Conservation (phyloP, 2,329 filamentous ascomycete genomes). For the Cladosporium austrohemisphaericum region DNA sequence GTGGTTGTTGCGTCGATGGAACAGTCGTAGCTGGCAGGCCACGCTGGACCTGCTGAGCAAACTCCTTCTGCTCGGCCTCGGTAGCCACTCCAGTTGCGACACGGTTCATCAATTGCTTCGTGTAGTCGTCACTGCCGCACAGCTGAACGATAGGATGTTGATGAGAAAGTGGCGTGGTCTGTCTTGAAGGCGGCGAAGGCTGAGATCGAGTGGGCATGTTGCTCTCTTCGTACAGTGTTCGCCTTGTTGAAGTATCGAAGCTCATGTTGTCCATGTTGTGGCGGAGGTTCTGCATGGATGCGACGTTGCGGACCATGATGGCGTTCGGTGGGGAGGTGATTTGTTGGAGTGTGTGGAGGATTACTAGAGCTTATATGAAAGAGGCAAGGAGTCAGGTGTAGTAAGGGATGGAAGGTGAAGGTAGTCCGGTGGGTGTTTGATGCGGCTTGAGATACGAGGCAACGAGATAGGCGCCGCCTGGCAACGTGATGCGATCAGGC, state of each 20-base stretch:
- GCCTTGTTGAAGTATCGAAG: slow-evolving; percentile 8
- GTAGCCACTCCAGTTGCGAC: slow-evolving; percentile 24
- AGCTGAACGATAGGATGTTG: slow-evolving; percentile 18
- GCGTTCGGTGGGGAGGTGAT: not conserved
- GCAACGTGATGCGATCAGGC: slow-evolving; percentile 15
- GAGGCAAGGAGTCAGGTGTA: too few relatives aligned
- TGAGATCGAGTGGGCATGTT: slow-evolving; percentile 2
- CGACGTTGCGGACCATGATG: slow-evolving; percentile 29
- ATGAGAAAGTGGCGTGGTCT: not conserved
- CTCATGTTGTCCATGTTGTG: slow-evolving; percentile 21
- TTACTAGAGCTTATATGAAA: too few relatives aligned
- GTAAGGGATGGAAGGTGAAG: not conserved
- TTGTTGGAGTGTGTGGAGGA: not conserved
- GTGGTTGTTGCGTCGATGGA: not conserved
- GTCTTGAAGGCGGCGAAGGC: not conserved
- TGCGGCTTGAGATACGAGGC: not conserved
- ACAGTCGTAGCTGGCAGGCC: not conserved
- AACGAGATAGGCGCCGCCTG: slow-evolving; percentile 8
- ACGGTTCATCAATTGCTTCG: slow-evolving; percentile 24
- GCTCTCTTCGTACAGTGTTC: slow-evolving; percentile 11
- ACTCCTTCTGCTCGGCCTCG: slow-evolving; percentile 19
- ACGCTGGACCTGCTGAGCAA: slow-evolving; percentile 19
- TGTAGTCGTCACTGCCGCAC: slow-evolving; percentile 21
- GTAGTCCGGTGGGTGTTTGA: not conserved
- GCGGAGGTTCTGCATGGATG: slow-evolving; percentile 27